Conservation (phyloP, 805 yeast genomes). For the Kodamaea fukazawae region DNA sequence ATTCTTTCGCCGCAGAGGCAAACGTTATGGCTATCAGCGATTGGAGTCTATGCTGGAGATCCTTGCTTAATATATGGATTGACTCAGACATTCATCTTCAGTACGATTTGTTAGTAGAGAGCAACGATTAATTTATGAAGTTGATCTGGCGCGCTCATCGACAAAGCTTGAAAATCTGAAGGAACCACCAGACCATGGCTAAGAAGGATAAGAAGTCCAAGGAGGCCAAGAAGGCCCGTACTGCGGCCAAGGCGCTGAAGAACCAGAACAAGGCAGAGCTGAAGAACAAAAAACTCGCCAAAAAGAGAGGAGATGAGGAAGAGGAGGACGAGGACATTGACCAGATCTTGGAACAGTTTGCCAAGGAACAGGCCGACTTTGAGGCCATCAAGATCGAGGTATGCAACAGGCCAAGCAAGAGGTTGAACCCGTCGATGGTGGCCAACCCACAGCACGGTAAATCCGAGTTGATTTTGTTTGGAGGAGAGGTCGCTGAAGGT, state of each 20-base stretch:
- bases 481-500: constrained; percentile 72
- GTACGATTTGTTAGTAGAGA: too few relatives aligned
- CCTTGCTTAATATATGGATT: constrained; percentile 14
- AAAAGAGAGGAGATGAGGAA: constrained; percentile 74
- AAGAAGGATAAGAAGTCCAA: constrained; percentile 83
- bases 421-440: constrained; percentile 74
- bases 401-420: constrained; percentile 57
- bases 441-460: constrained; percentile 74
- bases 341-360: constrained; percentile 71
- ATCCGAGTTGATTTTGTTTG: constrained; percentile 78
- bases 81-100: neutral
- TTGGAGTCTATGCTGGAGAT: constrained; percentile 13
- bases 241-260: constrained; percentile 80
- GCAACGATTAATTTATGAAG: too few relatives aligned
- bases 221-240: constrained; percentile 86
- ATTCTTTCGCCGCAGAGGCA: constrained; percentile 45
- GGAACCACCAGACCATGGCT: too few relatives aligned
- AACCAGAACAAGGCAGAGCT: constrained; percentile 67
- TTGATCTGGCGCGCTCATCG: too few relatives aligned
- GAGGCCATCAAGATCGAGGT: constrained; percentile 65
- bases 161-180: too few relatives aligned
- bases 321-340: constrained; percentile 88
- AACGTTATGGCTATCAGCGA: constrained; percentile 40
- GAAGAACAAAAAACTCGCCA: constrained; percentile 71
- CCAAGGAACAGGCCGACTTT: constrained; percentile 75